These are phyloP conservation scores for Lycium barbarum DNA, from an alignment of 257 asterid genomes.

Conservation along the genomic window DNA sequence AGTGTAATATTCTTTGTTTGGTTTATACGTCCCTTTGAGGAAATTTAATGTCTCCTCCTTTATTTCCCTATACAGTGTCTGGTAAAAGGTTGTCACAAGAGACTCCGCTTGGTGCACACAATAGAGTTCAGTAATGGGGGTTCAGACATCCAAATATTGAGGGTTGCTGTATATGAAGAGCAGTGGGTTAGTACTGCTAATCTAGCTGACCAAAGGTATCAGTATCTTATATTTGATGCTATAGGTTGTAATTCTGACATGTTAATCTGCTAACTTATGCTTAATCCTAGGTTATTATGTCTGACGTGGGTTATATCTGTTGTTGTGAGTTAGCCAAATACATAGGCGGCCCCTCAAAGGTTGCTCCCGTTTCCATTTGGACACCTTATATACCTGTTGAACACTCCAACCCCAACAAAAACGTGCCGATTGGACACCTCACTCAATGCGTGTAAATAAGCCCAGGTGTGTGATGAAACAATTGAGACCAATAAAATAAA, in stretches of 20 bases:
- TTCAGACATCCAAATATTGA: conserved; percentile 88
- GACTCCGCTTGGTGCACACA: conserved; percentile 92
- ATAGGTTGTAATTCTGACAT: background rate
- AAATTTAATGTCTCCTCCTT: conserved; percentile 19
- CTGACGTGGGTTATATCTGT: background rate
- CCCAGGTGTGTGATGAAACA: background rate
- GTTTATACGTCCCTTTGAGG: background rate
- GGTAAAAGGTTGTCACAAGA: conserved; percentile 98
- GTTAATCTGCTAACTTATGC: background rate
- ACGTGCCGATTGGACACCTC: background rate
- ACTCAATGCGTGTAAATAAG: background rate
- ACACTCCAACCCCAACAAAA: background rate
- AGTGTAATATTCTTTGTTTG: background rate
- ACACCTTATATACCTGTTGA: conserved; percentile 4
- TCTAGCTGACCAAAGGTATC: conserved; percentile 77
- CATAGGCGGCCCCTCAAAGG: background rate
- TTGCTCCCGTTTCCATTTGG: background rate
- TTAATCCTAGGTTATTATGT: background rate
- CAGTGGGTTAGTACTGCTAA: conserved; percentile 90
- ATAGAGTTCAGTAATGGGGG: conserved; percentile 95
- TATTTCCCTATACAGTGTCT: conserved; percentile 62
- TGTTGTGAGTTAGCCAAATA: conserved; percentile 6
- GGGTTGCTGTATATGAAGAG: conserved; percentile 95
- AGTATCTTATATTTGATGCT: conserved; percentile 22
- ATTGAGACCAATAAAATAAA: background rate